These are phyloP conservation scores for Telfairia occidentalis DNA, from an alignment of 331 rosid species.

Conservation along the genomic window DNA sequence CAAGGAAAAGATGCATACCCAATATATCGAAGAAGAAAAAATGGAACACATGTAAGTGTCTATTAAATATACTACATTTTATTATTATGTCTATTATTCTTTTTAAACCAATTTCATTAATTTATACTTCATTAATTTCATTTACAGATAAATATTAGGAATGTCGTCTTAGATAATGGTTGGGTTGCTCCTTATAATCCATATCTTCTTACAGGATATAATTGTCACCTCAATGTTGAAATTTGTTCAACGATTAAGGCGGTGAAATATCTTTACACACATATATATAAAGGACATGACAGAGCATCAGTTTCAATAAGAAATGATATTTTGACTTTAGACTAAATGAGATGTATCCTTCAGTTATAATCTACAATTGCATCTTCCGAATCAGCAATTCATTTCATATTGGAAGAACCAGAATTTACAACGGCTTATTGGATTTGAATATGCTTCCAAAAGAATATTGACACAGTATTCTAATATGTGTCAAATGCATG, in stretches of 20 bases:
- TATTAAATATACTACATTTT: background rate
- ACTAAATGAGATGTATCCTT: background rate
- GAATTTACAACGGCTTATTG: background rate
- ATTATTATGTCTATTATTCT: too few relatives aligned
- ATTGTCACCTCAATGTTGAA: slow-evolving; percentile 9
- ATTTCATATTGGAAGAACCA: background rate
- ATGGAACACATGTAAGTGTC: background rate
- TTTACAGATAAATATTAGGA: background rate
- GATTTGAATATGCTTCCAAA: background rate
- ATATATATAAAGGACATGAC: background rate
- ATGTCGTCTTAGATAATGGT: background rate
- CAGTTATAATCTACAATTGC: background rate
- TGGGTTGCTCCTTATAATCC: slow-evolving; percentile 13
- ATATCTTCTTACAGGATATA: background rate
- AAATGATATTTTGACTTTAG: background rate
- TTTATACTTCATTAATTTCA: too few relatives aligned
- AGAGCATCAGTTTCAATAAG: background rate
- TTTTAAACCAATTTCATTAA: too few relatives aligned
- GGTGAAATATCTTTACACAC: slow-evolving; percentile 8
- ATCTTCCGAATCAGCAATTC: background rate
- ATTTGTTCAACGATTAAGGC: background rate
- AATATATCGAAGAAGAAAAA: background rate
- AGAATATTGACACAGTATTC: background rate
- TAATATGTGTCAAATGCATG: background rate
- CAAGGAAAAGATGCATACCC: background rate